These are phyloP conservation scores for Nemania bipapillata DNA, from an alignment of 2,329 filamentous ascomycete species.

Conservation along the genomic window DNA sequence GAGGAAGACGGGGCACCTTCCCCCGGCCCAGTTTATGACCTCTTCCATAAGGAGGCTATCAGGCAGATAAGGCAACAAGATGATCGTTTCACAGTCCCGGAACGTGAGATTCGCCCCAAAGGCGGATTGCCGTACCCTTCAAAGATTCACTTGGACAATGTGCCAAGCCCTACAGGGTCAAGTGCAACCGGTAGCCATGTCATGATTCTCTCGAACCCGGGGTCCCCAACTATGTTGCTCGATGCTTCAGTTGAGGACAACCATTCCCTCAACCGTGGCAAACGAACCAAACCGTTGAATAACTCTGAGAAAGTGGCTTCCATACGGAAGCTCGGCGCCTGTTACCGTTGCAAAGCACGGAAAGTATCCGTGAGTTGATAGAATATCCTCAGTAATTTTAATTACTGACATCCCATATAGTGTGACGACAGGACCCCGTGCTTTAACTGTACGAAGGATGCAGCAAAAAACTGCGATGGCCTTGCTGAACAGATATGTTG, in stretches of 20 bases:
- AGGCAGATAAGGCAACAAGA: constrained; percentile 49
- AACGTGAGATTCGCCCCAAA: constrained; percentile 50
- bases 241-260: constrained; percentile 38
- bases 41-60: constrained; percentile 46
- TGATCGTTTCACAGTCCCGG: constrained; percentile 49
- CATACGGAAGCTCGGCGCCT: constrained; percentile 62
- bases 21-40: constrained; percentile 45
- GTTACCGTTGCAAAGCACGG: constrained; percentile 60
- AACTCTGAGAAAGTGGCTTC: constrained; percentile 59
- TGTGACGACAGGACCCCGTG: constrained; percentile 56
- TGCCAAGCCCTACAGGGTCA: constrained; percentile 39
- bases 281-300: constrained; percentile 47
- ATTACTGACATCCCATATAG: constrained; percentile 40
- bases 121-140: constrained; percentile 45
- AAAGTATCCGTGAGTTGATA: constrained; percentile 59
- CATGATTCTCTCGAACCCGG: constrained; percentile 43
- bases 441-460: constrained; percentile 45
- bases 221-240: constrained; percentile 37
- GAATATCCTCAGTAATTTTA: constrained; percentile 39
- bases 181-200: constrained; percentile 39
- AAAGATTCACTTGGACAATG: constrained; percentile 47
- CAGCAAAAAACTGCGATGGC: constrained; percentile 39
- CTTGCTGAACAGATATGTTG: constrained; percentile 48
- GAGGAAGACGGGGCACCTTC: constrained; percentile 51
- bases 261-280: constrained; percentile 45